These are phyloP conservation scores for Chrysoporthe deuterocubensis DNA, from an alignment of 2,329 filamentous ascomycete species.

Conservation along the genomic window DNA sequence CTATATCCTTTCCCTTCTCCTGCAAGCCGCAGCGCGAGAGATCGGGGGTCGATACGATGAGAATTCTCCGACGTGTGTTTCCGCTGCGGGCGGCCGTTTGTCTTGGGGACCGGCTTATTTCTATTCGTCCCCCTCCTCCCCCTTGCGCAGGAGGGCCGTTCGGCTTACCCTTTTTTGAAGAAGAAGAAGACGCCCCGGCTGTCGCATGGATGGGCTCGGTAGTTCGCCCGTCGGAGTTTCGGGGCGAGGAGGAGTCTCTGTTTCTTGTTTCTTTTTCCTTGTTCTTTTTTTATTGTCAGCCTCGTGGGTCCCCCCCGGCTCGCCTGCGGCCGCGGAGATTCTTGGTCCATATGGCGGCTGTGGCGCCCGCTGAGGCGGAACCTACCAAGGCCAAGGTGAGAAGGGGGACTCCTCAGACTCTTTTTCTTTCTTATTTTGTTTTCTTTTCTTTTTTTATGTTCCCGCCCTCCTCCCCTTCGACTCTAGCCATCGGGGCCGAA, in stretches of 20 bases:
- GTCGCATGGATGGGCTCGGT: too few relatives aligned
- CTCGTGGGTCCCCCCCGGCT: neutral
- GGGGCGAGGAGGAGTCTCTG: too few relatives aligned
- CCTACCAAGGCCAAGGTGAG: neutral
- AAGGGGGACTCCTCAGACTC: too few relatives aligned
- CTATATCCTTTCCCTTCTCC: neutral
- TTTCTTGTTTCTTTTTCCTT: neutral
- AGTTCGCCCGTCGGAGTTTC: too few relatives aligned
- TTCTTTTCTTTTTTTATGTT: neutral
- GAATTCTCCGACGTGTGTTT: constrained; percentile 20
- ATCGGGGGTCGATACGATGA: constrained; percentile 9
- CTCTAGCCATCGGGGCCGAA: neutral
- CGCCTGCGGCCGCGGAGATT: neutral
- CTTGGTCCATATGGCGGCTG: neutral
- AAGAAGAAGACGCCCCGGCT: too few relatives aligned
- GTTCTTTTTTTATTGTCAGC: neutral
- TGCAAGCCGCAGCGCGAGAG: constrained; percentile 9
- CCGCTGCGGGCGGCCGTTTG: constrained; percentile 6
- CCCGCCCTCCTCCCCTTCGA: neutral
- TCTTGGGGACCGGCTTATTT: neutral
- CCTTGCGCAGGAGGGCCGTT: too few relatives aligned
- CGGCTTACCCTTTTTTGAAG: too few relatives aligned
- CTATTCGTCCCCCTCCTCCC: too few relatives aligned
- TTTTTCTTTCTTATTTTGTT: neutral
- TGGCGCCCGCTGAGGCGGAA: neutral